Evolutionary conservation across 306 rosid genomes (phyloP).

Genomic region (Cicer cuneatum): DNA sequence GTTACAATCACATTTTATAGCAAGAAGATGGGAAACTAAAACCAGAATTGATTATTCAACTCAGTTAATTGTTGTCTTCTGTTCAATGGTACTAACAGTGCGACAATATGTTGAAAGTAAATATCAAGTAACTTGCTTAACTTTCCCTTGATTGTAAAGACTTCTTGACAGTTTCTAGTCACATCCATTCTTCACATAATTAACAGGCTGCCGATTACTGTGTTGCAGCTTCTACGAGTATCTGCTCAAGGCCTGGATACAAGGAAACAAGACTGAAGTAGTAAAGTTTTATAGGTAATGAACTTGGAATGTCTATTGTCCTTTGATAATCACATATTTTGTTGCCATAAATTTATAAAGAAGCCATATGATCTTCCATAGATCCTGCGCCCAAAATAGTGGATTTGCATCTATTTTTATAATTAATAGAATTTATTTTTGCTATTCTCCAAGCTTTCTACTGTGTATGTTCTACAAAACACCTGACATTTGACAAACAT

Average conservation of each 20-base stretch:
- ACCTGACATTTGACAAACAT: slow-evolving; percentile 24
- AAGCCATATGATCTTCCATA: not conserved
- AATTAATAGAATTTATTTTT: not conserved
- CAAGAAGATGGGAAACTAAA: slow-evolving; percentile 19
- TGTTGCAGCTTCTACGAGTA: slow-evolving; percentile 69
- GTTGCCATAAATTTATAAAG: slow-evolving; percentile 21
- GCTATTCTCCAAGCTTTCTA: not conserved
- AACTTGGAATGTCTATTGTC: slow-evolving; percentile 32
- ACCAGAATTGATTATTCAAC: slow-evolving; percentile 14
- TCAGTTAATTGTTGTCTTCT: slow-evolving; percentile 35
- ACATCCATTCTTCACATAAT: slow-evolving; percentile 17
- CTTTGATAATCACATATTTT: slow-evolving; percentile 22
- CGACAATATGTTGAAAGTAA: slow-evolving; percentile 24
- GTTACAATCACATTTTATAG: slow-evolving; percentile 26
- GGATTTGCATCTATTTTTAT: slow-evolving; percentile 1
- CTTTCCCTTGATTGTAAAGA: slow-evolving; percentile 25
- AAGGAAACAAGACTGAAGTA: slow-evolving; percentile 67
- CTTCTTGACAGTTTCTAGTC: slow-evolving; percentile 23
- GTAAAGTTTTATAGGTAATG: slow-evolving; percentile 61
- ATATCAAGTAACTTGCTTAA: slow-evolving; percentile 20
- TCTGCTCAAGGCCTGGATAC: slow-evolving; percentile 76
- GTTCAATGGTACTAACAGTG: slow-evolving; percentile 14
- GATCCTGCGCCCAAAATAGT: slow-evolving; percentile 8
- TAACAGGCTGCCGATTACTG: slow-evolving; percentile 31
- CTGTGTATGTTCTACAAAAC: not conserved